These are phyloP conservation scores for Raffaelea albimanens DNA, from an alignment of 2,329 filamentous ascomycete genomes.

Conservation along the genomic window DNA sequence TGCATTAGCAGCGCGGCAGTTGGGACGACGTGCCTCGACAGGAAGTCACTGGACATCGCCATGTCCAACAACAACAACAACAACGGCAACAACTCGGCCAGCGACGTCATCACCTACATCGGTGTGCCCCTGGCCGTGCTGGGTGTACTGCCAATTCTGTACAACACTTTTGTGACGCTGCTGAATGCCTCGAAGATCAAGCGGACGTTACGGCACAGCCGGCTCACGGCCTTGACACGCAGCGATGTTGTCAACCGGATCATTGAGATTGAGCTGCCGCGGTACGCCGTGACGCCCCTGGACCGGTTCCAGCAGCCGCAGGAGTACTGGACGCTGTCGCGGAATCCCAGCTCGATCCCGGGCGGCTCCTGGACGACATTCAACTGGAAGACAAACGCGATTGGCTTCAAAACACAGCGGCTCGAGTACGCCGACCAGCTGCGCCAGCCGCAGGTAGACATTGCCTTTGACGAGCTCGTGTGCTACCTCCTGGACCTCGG, in stretches of 20 bases:
- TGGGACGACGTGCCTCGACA: background rate
- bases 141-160: constrained; percentile 52
- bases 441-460: constrained; percentile 42
- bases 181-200: constrained; percentile 51
- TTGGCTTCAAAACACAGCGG: constrained; percentile 52
- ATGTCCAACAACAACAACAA: background rate
- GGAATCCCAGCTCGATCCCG: constrained; percentile 41
- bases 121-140: constrained; percentile 25
- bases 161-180: constrained; percentile 53
- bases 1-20: too few relatives aligned
- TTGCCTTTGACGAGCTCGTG: constrained; percentile 49
- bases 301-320: constrained; percentile 42
- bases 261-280: constrained; percentile 56
- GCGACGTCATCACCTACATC: constrained; percentile 25
- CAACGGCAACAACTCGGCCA: constrained; percentile 14
- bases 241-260: constrained; percentile 56
- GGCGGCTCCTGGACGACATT: constrained; percentile 58
- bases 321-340: constrained; percentile 49
- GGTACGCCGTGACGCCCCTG: constrained; percentile 53
- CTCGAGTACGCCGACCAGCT: constrained; percentile 52
- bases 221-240: constrained; percentile 49
- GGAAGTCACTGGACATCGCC: background rate
- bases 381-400: constrained; percentile 54
- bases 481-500: constrained; percentile 55
- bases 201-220: constrained; percentile 45